Evolutionary conservation across 805 yeast species (phyloP), one percentile per base, ranked within the genome.

Genomic region (Alloascoidea africana): DNA sequence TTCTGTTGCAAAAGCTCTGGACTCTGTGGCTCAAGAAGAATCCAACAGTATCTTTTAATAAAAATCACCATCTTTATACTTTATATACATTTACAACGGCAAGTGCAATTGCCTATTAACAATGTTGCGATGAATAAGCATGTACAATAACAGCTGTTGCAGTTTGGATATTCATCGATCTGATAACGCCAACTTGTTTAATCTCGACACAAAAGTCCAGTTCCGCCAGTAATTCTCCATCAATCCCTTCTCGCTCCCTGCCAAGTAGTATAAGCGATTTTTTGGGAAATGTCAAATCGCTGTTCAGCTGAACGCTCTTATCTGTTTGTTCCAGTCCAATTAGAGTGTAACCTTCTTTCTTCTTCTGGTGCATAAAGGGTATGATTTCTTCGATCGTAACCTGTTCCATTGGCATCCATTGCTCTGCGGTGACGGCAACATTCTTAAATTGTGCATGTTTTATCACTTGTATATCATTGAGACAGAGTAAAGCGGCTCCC

Each of bases 111-210:
- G 14, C n/a, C 4, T 38, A 42, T 39, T 43, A 69, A 51, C 79
- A 73, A 47, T 76, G 78, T 49, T 76, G 83, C 14, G 66, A 53
- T 1, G 93, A 75, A 49, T 89, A 87, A 0, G 96, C 91, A 56
- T 87, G 94, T 4, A 86, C 95, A 37, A 87, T 73, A 15, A 87
- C 86, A 0, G 96, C 97, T 0, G 96, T 77, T 1, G 96, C 97
- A 0, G 96, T 87, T 59, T 87, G 97, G 43, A 87, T 87, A 51
- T 87, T 87, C 97, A 87, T 87, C 1, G 96, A 86, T 46, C 97
- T 66, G 32, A 89, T 75, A 14, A 87, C 86, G 13, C 97, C 97
- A 32, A 74, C 77, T 53, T 87, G 97, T 51, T 85, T 83, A 47
- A 87, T 87, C 50, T 87, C 95, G 32, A 89, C 73, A 53, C 96